Conservation (phyloP, 2,329 filamentous ascomycete genomes). For the Bimuria novae-zelandiae region DNA sequence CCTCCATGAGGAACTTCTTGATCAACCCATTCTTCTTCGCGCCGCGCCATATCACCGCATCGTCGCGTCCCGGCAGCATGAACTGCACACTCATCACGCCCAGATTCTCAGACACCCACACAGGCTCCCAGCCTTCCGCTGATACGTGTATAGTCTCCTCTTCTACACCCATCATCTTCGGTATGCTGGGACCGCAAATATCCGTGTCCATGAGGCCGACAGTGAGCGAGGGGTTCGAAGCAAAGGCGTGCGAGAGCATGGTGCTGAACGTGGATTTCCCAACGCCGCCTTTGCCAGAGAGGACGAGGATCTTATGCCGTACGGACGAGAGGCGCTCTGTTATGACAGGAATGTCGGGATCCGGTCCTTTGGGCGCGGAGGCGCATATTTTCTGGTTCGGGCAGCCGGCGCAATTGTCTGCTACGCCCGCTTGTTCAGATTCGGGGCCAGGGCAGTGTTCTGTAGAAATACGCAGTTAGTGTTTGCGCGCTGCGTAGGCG, state of each 20-base stretch:
- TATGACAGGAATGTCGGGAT: conserved; percentile 90
- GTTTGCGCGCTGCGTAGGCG: conserved; percentile 68
- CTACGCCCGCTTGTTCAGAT: conserved; percentile 67
- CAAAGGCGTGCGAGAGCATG: conserved; percentile 86
- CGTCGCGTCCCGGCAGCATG: conserved; percentile 91
- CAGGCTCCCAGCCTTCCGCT: conserved; percentile 87
- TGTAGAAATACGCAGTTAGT: conserved; percentile 19
- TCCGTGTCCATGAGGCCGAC: conserved; percentile 98
- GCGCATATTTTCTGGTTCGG: conserved; percentile 97
- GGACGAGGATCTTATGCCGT: conserved; percentile 87
- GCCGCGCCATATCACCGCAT: conserved; percentile 95
- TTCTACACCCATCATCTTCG: conserved; percentile 99
- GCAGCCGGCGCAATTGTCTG: conserved; percentile 89
- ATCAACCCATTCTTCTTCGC: conserved; percentile 99
- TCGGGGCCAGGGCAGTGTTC: conserved; percentile 95
- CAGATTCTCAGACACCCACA: conserved; percentile 93
- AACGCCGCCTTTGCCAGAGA: conserved; percentile 94
- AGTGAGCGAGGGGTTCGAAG: conserved; percentile 74
- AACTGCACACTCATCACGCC: conserved; percentile 98
- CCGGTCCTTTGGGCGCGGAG: conserved; percentile 89
- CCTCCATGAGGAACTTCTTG: conserved; percentile 97
- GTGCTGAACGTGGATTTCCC: conserved; percentile 94
- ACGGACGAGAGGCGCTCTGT: conserved; percentile 79
- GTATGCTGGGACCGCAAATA: conserved; percentile 93
- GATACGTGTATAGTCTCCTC: conserved; percentile 91